Base-by-base conservation (phyloP, 345 rosid genomes). In the Citrus sp. region DNA sequence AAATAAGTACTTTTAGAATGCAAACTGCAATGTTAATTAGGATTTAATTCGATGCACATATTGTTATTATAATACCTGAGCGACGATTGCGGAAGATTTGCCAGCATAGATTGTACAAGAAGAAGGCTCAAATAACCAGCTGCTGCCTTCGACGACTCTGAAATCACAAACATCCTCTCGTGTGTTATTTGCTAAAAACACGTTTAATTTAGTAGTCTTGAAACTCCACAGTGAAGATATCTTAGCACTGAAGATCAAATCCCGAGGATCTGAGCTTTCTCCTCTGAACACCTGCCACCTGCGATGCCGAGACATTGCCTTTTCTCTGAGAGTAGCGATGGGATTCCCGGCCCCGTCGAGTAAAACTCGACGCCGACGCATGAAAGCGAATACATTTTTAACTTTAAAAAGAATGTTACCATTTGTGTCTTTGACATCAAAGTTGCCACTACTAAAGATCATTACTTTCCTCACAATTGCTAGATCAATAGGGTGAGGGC, bases 401-500 rank as follows among this genome's bases (percentile, higher is more conserved):
- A 80, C 84, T 83, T 82, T 86, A 65, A 84, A 86, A 62, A 83
- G 25, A 59, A 80, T 12, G 80, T 87, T 82, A 9, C 86, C 87
- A 71, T 80, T 82, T 0, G 77, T 73, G 77, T 82, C 87, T 67
- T 82, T 71, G 55, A 87, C 80, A 2, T 74, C 85, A 55, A 85
- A 85, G 82, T 81, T 81, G 19, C 87, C 87, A 60, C 72, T 84
- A 6, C 84, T 83, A 58, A 85, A 34, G 51, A 14, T 35, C 84
- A 77, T 67, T 69, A 85, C 80, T 75, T 85, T 87, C 75, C 82
- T 80, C 32, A 81, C 84, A 35, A 85, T 59, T 21, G 82, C 79
- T 6, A 87, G 82, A 69, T 85, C 85, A 46, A 85, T 71, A 0
- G 87, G 85, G 66, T 79, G 75, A 2, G 84, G 14, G 83, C 78